Evolutionary conservation across 805 yeast species (phyloP).

Genomic region (Ogataea paradorogensis): DNA sequence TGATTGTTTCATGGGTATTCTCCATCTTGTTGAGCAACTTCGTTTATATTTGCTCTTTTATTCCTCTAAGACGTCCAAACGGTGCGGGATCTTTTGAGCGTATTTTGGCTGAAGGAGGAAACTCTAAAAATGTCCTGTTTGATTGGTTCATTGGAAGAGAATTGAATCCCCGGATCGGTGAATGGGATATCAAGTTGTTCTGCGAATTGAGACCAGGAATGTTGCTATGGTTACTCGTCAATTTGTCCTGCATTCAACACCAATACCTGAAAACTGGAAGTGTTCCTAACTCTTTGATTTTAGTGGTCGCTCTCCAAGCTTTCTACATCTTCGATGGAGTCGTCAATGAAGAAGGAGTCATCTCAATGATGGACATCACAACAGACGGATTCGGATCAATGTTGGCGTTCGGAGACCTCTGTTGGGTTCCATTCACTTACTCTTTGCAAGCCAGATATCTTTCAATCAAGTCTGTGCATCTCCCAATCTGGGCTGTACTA

Average conservation of each 20-base stretch:
- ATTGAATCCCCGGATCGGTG: slow-evolving; percentile 83
- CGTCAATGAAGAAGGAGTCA: slow-evolving; percentile 80
- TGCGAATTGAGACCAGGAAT: slow-evolving; percentile 96
- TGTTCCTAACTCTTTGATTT: slow-evolving; percentile 66
- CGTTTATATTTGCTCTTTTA: slow-evolving; percentile 66
- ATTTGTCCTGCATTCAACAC: slow-evolving; percentile 75
- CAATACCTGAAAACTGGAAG: slow-evolving; percentile 62
- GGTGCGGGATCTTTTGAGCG: slow-evolving; percentile 59
- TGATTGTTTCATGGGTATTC: slow-evolving; percentile 59
- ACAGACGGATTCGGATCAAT: slow-evolving; percentile 97
- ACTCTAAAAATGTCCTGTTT: slow-evolving; percentile 68
- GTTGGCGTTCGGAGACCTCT: slow-evolving; percentile 92
- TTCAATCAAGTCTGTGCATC: slow-evolving; percentile 55
- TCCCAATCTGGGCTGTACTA: slow-evolving; percentile 42
- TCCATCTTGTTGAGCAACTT: slow-evolving; percentile 60
- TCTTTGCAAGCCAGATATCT: slow-evolving; percentile 82
- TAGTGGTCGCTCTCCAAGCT: slow-evolving; percentile 68
- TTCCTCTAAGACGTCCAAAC: slow-evolving; percentile 51
- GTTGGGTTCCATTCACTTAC: slow-evolving; percentile 90
- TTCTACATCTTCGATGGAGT: slow-evolving; percentile 91
- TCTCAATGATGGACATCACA: slow-evolving; percentile 93
- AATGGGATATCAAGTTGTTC: slow-evolving; percentile 84
- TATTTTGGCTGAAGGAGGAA: slow-evolving; percentile 83
- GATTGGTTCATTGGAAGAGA: slow-evolving; percentile 99
- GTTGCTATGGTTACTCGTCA: slow-evolving; percentile 77